phyloP scores from a whole-genome alignment of 73 alveolate species.

The Paramecium sonneborni region DNA sequence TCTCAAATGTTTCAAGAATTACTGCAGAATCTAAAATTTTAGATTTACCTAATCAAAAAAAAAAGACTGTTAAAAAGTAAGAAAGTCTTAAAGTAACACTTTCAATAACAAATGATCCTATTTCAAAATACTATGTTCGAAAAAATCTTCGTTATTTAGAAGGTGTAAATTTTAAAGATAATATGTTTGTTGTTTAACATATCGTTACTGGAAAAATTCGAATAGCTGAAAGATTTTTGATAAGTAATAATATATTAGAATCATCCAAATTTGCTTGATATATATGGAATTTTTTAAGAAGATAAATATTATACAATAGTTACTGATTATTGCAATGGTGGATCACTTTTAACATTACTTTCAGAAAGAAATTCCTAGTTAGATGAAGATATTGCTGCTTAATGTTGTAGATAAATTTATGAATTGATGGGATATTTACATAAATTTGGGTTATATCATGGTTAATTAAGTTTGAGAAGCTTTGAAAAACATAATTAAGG shows the following conservation, averaged over 20 bases:
- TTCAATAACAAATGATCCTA: background rate
- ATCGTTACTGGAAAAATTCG: background rate
- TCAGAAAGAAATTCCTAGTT: background rate
- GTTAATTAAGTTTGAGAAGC: background rate
- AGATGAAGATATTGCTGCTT: background rate
- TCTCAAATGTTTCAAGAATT: background rate
- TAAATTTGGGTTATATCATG: background rate
- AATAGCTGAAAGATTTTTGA: background rate
- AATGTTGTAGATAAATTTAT: background rate
- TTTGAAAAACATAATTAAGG: constrained; percentile 2
- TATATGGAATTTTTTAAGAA: background rate
- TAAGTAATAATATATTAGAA: background rate
- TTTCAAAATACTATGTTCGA: background rate
- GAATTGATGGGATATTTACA: background rate
- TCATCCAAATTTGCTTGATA: constrained; percentile 33
- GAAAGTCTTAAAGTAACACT: constrained; percentile 12
- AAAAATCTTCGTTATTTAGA: background rate
- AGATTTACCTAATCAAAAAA: background rate
- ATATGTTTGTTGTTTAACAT: constrained; percentile 5
- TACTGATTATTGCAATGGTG: constrained; percentile 12
- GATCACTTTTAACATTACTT: background rate
- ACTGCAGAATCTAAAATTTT: background rate
- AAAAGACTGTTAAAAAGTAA: background rate
- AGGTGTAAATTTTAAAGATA: constrained; percentile 5
- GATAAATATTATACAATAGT: background rate